These are phyloP conservation scores for Fusarium sp. DNA, from an alignment of 2,329 filamentous ascomycete species.

Conservation along the genomic window DNA sequence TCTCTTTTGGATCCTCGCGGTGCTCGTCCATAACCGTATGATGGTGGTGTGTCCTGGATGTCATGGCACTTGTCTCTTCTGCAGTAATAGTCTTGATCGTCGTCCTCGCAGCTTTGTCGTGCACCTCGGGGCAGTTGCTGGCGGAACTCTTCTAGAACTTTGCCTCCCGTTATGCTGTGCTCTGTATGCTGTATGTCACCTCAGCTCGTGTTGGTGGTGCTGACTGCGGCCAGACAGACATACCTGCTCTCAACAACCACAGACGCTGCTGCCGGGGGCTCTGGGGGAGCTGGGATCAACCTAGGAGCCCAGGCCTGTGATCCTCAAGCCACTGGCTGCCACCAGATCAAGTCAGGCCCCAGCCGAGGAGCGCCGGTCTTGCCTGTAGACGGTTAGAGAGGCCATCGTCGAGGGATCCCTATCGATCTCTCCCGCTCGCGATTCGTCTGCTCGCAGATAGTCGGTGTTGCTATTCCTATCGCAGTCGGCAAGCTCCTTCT, in stretches of 20 bases:
- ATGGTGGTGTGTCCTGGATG: conserved; percentile 41
- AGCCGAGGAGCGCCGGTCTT: conserved; percentile 22
- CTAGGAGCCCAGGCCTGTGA: conserved; percentile 39
- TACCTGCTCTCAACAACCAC: not conserved
- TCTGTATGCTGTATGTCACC: conserved; percentile 10
- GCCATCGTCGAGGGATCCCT: conserved; percentile 27
- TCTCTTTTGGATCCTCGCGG: not conserved
- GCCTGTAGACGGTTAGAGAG: conserved; percentile 34
- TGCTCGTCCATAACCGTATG: conserved; percentile 41
- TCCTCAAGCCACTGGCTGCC: conserved; percentile 45
- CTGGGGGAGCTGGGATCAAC: conserved; percentile 36
- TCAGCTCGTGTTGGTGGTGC: conserved; percentile 2
- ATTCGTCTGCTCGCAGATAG: conserved; percentile 6
- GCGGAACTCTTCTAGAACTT: conserved; percentile 36
- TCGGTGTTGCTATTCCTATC: conserved; percentile 39
- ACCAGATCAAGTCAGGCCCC: conserved; percentile 41
- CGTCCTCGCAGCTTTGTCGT: conserved; percentile 15
- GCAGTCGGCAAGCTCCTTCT: not conserved
- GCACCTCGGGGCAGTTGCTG: not conserved
- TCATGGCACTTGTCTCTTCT: conserved; percentile 11
- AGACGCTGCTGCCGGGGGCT: conserved; percentile 1
- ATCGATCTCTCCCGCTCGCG: conserved; percentile 34
- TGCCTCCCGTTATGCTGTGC: conserved; percentile 2
- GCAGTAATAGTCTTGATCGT: conserved; percentile 16
- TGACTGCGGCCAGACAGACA: not conserved